Evolutionary conservation across 805 yeast genomes (phyloP).

Genomic region (Kodamaea fukazawae): DNA sequence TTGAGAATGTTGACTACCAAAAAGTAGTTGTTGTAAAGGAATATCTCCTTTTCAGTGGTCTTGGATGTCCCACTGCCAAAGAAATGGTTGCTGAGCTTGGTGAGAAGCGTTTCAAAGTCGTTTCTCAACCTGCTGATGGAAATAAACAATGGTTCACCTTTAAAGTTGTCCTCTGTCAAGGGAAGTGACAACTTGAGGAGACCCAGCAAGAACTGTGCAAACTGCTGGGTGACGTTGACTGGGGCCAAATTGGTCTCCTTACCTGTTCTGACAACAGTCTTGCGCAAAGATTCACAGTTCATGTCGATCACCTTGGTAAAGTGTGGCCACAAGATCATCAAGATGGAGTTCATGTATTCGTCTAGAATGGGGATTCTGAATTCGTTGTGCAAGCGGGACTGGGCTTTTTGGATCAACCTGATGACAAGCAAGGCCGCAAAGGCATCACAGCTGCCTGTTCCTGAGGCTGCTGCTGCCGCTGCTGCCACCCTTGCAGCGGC

Average conservation of each 20-base stretch:
- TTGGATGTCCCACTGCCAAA: slow-evolving; percentile 32
- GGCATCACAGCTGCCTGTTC: slow-evolving; percentile 55
- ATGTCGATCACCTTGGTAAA: slow-evolving; percentile 74
- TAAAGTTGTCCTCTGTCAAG: slow-evolving; percentile 22
- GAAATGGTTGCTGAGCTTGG: slow-evolving; percentile 57
- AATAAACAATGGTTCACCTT: slow-evolving; percentile 69
- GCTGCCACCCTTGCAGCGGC: slow-evolving; percentile 12
- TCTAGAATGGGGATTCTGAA: slow-evolving; percentile 65
- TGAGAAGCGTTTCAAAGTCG: slow-evolving; percentile 76
- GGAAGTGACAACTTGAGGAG: slow-evolving; percentile 51
- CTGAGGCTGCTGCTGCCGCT: slow-evolving; percentile 8
- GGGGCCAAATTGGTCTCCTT: slow-evolving; percentile 38
- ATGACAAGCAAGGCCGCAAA: slow-evolving; percentile 78
- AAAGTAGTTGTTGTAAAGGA: slow-evolving; percentile 70
- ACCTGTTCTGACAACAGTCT: slow-evolving; percentile 35
- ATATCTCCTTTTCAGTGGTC: slow-evolving; percentile 57
- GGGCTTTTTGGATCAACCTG: slow-evolving; percentile 63
- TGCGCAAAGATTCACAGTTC: slow-evolving; percentile 71
- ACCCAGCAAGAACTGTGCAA: slow-evolving; percentile 70
- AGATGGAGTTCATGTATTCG: slow-evolving; percentile 63
- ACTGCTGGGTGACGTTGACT: slow-evolving; percentile 69
- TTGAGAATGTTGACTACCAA: slow-evolving; percentile 56
- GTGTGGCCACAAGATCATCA: slow-evolving; percentile 79
- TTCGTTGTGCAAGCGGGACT: slow-evolving; percentile 63
- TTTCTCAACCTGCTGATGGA: slow-evolving; percentile 67